Evolutionary conservation across 1,284 basidiomycete genomes (phyloP), one percentile per base, ranked within the genome.

Genomic region (Tausonia pullulans): DNA sequence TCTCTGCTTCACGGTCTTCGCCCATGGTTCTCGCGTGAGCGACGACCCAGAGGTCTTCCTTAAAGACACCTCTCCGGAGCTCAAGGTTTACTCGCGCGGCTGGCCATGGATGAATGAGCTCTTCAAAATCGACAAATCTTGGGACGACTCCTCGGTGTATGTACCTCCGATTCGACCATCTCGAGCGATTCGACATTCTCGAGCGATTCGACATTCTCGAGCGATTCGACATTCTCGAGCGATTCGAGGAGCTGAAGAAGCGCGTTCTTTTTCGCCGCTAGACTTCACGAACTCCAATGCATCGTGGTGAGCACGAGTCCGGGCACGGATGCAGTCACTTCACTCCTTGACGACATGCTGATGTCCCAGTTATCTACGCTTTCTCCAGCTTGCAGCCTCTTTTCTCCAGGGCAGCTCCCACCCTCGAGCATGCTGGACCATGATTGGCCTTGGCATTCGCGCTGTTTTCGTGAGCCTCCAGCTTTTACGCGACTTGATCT

Each of bases 101-200:
- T 90, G 87, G 87, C 83, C 82, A 68, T 90, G 81, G 76, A 85
- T 88, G 68, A 78, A 82, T 45, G 84, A 87, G 63, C 81, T 88
- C 0, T 67, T 76, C 79, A 84, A 67, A 68, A 81, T 27, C 27
- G 27, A 27, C 27, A 27, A 27, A 27, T 27, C 27, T 27, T 27
- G 27, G 27, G 27, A 27, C 27, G 27, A 27, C 27, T 27, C 27
- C 27, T 27, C 27, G 27, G 27, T 27, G 27, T 27, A 27, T 27
- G 27, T 27, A 27, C 27, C 27, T 27, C 27, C 27, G 27, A 27
- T 27, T 27, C 27, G 27, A 27, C 27, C 1, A 27, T 27, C 27
- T 27, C 27, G 27, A 27, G 27, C 27, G 27, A 27, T 27, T 27
- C 27, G 27, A 27, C n/a, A n/a, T n/a, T 27, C 27, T 27, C 27